A percentile compares a stretch with the other conserved stretches of the same genome.
Evolutionary conservation across 108 stramenopile genomes (phyloP).

Genomic region (Skeletonema grethae): DNA sequence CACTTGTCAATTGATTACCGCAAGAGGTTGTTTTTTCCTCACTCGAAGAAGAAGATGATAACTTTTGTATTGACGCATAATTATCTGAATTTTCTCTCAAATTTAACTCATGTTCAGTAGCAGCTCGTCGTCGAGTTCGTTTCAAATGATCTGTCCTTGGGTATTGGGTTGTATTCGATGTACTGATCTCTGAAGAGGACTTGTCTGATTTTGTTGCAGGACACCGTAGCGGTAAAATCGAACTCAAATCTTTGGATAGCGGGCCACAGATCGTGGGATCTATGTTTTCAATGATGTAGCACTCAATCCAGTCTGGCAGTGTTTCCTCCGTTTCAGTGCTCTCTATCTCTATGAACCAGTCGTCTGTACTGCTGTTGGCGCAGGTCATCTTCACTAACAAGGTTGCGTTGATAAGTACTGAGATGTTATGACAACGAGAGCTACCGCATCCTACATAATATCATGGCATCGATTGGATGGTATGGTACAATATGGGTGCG

Average conservation of each 20-base stretch:
- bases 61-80: neutral
- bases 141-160: constrained; percentile 36
- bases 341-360: constrained; percentile 35
- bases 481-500: no score
- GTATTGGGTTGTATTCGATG: neutral
- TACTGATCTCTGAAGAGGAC: neutral
- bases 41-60: neutral
- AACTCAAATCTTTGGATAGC: constrained; percentile 22
- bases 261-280: constrained; percentile 31
- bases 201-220: neutral
- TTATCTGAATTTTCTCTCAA: neutral
- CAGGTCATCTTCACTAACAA: neutral
- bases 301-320: constrained; percentile 28
- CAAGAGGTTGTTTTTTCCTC: neutral
- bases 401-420: no score
- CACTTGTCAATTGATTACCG: neutral
- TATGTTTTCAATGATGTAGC: constrained; percentile 29
- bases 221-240: constrained; percentile 35
- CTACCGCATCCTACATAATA: no score
- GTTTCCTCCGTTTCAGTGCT: constrained; percentile 7
- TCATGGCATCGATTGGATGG: no score
- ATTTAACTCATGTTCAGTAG: constrained; percentile 8
- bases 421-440: no score
- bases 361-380: neutral
- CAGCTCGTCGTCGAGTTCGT: constrained; percentile 27